A percentile compares a stretch with the other conserved stretches of the same genome.
Evolutionary conservation across 1,284 basidiomycete genomes (phyloP).

Genomic region (Leccinum fuscescens): DNA sequence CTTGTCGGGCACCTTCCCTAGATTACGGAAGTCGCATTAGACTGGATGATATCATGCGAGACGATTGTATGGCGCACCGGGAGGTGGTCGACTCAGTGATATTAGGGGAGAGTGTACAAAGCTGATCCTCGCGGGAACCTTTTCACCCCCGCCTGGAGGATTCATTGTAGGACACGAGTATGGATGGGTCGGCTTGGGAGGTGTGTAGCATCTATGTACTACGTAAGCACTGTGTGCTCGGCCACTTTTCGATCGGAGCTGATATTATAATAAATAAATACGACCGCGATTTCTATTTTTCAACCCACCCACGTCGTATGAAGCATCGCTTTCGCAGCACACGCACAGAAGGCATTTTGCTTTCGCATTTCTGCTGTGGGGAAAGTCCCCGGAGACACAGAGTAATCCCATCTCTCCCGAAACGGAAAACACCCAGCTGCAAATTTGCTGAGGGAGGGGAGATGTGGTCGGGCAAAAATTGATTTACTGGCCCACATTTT

Average conservation of each 20-base stretch:
- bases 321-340: slow-evolving; percentile 85
- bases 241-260: slow-evolving; percentile 27
- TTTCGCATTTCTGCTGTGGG: slow-evolving; percentile 67
- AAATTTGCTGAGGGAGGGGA: slow-evolving; percentile 52
- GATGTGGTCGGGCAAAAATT: slow-evolving; percentile 48
- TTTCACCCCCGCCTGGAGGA: slow-evolving; percentile 18
- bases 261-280: slow-evolving; percentile 11
- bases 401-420: slow-evolving; percentile 50
- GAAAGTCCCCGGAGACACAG: slow-evolving; percentile 90
- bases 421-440: slow-evolving; percentile 71
- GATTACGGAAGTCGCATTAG: slow-evolving; percentile 4
- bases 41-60: neutral
- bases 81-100: slow-evolving; percentile 27
- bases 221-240: neutral
- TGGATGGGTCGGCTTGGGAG: neutral
- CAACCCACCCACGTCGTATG: slow-evolving; percentile 48
- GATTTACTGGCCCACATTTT: slow-evolving; percentile 34
- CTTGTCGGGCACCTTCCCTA: slow-evolving; percentile 56
- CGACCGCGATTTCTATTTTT: neutral
- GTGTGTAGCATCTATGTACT: neutral
- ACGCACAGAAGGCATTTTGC: slow-evolving; percentile 56
- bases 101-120: slow-evolving; percentile 27
- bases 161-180: slow-evolving; percentile 18
- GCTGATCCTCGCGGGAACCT: slow-evolving; percentile 17
- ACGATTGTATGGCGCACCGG: slow-evolving; percentile 17